phyloP scores from a whole-genome alignment of 306 rosid genomes.

The Cicer yamashitae region DNA sequence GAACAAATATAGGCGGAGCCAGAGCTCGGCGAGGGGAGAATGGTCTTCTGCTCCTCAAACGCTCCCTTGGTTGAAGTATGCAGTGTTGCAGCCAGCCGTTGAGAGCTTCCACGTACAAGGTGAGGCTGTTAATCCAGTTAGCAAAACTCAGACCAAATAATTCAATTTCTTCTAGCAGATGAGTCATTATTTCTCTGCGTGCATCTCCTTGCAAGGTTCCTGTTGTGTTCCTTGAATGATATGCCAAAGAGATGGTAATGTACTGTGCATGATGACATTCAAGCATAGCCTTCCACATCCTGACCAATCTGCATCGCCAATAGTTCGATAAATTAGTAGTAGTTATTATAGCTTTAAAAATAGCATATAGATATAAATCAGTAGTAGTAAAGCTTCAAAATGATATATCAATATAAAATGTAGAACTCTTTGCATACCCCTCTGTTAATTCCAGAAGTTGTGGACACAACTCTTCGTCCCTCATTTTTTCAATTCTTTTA shows the following conservation, averaged over 20 bases:
- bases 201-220: constrained; percentile 66
- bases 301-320: constrained; percentile 62
- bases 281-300: constrained; percentile 99
- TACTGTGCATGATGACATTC: constrained; percentile 98
- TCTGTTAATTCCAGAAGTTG: constrained; percentile 80
- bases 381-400: constrained; percentile 7
- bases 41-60: constrained; percentile 69
- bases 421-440: constrained; percentile 62
- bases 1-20: constrained; percentile 86
- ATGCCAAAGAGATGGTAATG: constrained; percentile 94
- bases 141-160: constrained; percentile 92
- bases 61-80: constrained; percentile 74
- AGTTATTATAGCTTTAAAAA: neutral
- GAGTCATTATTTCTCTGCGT: constrained; percentile 59
- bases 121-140: constrained; percentile 91
- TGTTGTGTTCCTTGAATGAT: constrained; percentile 70
- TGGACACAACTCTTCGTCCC: constrained; percentile 93
- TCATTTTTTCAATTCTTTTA: constrained; percentile 83
- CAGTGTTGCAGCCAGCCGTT: constrained; percentile 88
- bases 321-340: neutral
- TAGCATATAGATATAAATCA: constrained; percentile 8
- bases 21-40: constrained; percentile 86
- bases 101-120: constrained; percentile 80
- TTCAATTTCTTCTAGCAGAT: constrained; percentile 78
- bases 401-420: constrained; percentile 5